Evolutionary conservation across 1,284 basidiomycete genomes (phyloP), one percentile per base, ranked within the genome.

Genomic region (Naganishia albida): DNA sequence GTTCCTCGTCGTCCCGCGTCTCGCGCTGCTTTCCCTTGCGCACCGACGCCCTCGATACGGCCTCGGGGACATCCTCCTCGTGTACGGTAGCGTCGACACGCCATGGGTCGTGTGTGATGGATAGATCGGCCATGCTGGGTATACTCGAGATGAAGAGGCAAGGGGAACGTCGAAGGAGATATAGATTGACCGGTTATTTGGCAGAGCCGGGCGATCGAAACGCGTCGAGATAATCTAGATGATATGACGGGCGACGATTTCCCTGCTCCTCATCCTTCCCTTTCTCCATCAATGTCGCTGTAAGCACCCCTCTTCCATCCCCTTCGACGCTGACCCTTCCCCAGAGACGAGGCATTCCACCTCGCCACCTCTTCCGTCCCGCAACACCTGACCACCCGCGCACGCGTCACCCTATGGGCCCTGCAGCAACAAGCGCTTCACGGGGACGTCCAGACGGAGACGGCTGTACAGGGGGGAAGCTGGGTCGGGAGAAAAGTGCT

Each of bases 391-490:
- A 49, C 49, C 16, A 38, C 44, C 3, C 25, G 57, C n/a, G 49
- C 46, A 60, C 16, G n/a, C 46, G 49, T 12, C 6, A 39, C 49
- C 23, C 48, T 49, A 23, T 48, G 52, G 23, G 57, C 48, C 23
- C 51, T 52, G 2, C 64, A 50, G n/a, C 13, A 12, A 16, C 48
- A 67, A 93, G 93, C 93, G 13, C 95, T 92, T 23, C 86, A 89
- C 52, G 92, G 92, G 34, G 91, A 95, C 78, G 89, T 93, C 46
- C 84, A 83, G 64, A 82, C 85, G 13, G 82, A 92, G 50, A 46
- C 18, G 34, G 57, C 26, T n/a, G 23, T n/a, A 15, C n/a, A 48
- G 23, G 34, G 4, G 30, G 16, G 51, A 1, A 15, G 30, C 16
- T 34, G 13, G 13, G 49, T 50, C 2, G 26, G 49, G 15, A 92